Evolutionary conservation across 768 basidiomycete species (phyloP).

Genomic region (Russula earlei): DNA sequence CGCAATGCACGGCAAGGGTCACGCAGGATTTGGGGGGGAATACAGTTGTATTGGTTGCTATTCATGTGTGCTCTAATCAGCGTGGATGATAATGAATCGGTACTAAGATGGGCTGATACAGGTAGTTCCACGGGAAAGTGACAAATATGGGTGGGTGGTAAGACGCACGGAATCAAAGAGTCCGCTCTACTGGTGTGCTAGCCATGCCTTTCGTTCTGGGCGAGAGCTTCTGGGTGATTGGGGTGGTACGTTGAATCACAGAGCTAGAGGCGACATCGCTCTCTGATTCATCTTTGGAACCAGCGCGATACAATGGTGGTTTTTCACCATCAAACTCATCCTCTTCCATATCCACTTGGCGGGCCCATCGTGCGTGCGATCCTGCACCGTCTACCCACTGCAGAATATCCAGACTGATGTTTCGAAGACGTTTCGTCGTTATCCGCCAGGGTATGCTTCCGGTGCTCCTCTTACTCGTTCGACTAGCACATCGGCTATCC

Average conservation of each 20-base stretch:
- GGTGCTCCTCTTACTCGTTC: constrained; percentile 33
- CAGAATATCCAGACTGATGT: constrained; percentile 49
- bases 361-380: constrained; percentile 53
- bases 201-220: constrained; percentile 22
- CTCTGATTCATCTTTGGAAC: constrained; percentile 25
- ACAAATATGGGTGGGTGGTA: neutral
- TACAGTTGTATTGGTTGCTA: constrained; percentile 2
- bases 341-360: constrained; percentile 35
- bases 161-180: constrained; percentile 5
- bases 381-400: constrained; percentile 63
- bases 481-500: constrained; percentile 28
- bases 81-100: neutral
- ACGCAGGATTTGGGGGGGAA: neutral
- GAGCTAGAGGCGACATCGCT: constrained; percentile 26
- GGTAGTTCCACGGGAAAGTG: neutral
- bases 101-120: neutral
- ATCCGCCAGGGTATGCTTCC: constrained; percentile 47
- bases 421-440: constrained; percentile 49
- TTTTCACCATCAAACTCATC: constrained; percentile 29
- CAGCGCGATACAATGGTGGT: constrained; percentile 25
- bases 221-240: constrained; percentile 61
- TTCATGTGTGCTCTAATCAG: constrained; percentile 2
- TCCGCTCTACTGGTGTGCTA: neutral
- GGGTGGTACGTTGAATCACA: constrained; percentile 38
- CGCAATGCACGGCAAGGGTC: neutral